These are phyloP conservation scores for Eucalyptus pauciflora DNA, from an alignment of 345 rosid species.

Conservation along the genomic window DNA sequence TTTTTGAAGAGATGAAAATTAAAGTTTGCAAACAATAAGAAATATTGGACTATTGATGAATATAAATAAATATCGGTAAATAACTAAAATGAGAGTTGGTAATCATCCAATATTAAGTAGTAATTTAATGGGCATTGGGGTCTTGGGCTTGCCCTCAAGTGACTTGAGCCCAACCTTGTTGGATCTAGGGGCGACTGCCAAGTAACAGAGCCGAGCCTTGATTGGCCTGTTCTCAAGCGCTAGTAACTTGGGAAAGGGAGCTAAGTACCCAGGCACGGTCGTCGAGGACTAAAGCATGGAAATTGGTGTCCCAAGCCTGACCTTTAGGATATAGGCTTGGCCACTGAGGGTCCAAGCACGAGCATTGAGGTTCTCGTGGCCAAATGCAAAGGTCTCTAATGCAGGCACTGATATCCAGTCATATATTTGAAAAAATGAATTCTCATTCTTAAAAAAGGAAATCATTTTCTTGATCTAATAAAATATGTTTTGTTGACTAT, in stretches of 20 bases:
- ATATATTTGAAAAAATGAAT: neutral
- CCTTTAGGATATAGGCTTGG: neutral
- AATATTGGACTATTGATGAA: neutral
- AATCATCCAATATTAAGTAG: neutral
- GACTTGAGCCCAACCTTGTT: neutral
- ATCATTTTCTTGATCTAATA: neutral
- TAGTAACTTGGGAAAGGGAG: neutral
- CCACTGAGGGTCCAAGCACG: neutral
- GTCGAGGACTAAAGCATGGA: rapidly evolving
- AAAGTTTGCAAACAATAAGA: neutral
- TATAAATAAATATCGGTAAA: neutral
- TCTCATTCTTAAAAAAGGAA: neutral
- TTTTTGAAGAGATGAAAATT: neutral
- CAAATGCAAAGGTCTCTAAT: neutral
- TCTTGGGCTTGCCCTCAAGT: neutral
- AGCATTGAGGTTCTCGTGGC: neutral
- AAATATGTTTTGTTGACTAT: neutral
- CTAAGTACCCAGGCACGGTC: neutral
- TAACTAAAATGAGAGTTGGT: neutral
- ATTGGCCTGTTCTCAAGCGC: neutral
- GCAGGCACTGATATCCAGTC: rapidly evolving
- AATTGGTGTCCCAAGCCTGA: neutral
- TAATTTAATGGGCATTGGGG: neutral
- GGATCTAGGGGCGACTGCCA: neutral
- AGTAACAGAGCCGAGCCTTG: neutral